These are phyloP conservation scores for Neofusicoccum laricinum DNA, from an alignment of 2,329 filamentous ascomycete species.

Conservation along the genomic window DNA sequence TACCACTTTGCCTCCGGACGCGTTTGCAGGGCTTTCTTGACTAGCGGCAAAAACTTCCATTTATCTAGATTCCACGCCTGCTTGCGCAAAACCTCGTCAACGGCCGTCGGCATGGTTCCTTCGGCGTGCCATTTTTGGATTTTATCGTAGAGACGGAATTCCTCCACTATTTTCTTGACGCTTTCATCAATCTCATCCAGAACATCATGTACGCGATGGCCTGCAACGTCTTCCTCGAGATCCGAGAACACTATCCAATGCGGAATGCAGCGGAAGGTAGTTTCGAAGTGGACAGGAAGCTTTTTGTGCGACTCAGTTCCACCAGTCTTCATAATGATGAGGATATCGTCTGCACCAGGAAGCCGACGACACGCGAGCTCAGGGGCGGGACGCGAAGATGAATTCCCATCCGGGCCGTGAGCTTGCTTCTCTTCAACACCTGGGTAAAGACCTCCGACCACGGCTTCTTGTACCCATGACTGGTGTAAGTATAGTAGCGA, in stretches of 20 bases:
- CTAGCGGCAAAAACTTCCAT: conserved; percentile 59
- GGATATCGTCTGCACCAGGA: conserved; percentile 47
- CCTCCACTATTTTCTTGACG: conserved; percentile 41
- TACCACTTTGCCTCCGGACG: conserved; percentile 45
- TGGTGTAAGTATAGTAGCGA: no score
- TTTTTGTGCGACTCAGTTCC: conserved; percentile 58
- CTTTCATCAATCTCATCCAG: conserved; percentile 43
- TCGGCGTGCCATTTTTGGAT: conserved; percentile 45
- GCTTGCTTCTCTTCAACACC: no score
- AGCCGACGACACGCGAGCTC: conserved; percentile 34
- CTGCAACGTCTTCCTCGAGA: conserved; percentile 53
- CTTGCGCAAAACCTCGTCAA: neutral
- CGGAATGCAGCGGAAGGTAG: conserved; percentile 56
- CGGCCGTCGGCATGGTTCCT: conserved; percentile 19
- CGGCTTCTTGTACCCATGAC: no score
- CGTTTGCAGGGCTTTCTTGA: conserved; percentile 45
- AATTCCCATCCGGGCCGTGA: no score
- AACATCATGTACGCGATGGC: conserved; percentile 48
- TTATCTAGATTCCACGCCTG: conserved; percentile 53
- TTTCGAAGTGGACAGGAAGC: conserved; percentile 56
- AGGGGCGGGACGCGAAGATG: no score
- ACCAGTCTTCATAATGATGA: conserved; percentile 60
- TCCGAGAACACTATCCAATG: conserved; percentile 59
- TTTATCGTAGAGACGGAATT: conserved; percentile 54
- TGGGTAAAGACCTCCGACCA: no score